Percentiles rank a stretch among this genome's conserved stretches.
Conservation (phyloP, 805 yeast genomes). For the Torulaspora maleeae region DNA sequence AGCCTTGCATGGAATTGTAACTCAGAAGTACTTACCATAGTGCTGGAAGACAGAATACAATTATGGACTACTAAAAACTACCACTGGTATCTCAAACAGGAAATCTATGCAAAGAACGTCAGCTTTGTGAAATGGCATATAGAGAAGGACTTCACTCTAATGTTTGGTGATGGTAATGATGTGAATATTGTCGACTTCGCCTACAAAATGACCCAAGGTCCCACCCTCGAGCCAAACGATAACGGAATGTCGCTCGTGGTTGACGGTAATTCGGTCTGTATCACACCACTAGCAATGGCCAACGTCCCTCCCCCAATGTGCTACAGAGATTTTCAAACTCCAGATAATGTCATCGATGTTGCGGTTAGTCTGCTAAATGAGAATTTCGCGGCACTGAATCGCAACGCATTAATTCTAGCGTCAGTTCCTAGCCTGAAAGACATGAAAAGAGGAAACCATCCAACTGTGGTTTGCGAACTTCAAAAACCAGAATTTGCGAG, state of each 20-base stretch:
- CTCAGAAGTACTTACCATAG: slow-evolving; percentile 73
- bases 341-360: slow-evolving; percentile 53
- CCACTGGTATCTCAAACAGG: slow-evolving; percentile 93
- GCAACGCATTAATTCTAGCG: slow-evolving; percentile 44
- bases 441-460: slow-evolving; percentile 47
- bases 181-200: slow-evolving; percentile 67
- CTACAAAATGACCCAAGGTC: slow-evolving; percentile 59
- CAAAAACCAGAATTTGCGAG: slow-evolving; percentile 36
- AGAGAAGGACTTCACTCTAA: slow-evolving; percentile 72
- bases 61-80: slow-evolving; percentile 90
- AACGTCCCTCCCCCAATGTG: slow-evolving; percentile 95
- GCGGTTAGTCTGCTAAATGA: slow-evolving; percentile 61
- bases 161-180: slow-evolving; percentile 52
- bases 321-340: slow-evolving; percentile 57
- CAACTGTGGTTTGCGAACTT: slow-evolving; percentile 38
- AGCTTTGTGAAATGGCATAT: slow-evolving; percentile 74
- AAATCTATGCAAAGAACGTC: slow-evolving; percentile 40
- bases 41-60: slow-evolving; percentile 58
- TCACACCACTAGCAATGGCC: slow-evolving; percentile 80
- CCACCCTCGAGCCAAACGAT: slow-evolving; percentile 63
- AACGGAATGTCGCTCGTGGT: slow-evolving; percentile 74
- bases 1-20: slow-evolving; percentile 74
- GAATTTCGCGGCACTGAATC: slow-evolving; percentile 52
- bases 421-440: slow-evolving; percentile 40
- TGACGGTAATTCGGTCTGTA: slow-evolving; percentile 65